Conservation (phyloP, 1,139 yeast genomes). For the Candida dubliniensis region DNA sequence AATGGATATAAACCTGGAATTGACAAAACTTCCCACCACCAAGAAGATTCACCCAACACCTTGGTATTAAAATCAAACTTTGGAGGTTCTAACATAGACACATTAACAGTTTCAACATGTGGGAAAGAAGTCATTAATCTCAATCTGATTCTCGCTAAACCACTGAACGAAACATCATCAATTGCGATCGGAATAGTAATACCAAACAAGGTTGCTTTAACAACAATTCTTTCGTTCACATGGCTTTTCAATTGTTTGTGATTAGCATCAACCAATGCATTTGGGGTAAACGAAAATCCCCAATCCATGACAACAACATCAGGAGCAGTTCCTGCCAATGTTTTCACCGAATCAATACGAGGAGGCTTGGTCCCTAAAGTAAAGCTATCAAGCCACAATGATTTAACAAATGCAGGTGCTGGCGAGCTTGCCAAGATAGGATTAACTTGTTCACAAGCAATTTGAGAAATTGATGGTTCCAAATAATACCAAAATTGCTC, state of each 20-base stretch:
- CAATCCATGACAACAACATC: conserved; percentile 97
- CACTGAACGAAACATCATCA: conserved; percentile 62
- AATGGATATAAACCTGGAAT: conserved; percentile 84
- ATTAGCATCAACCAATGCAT: conserved; percentile 77
- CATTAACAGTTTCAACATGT: conserved; percentile 85
- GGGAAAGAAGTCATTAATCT: conserved; percentile 91
- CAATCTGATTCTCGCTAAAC: conserved; percentile 73
- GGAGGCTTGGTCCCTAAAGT: conserved; percentile 96
- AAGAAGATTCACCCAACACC: conserved; percentile 69
- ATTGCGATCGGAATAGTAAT: conserved; percentile 62
- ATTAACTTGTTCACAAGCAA: conserved; percentile 81
- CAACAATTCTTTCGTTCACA: conserved; percentile 76
- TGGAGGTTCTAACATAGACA: conserved; percentile 83
- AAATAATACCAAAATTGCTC: conserved; percentile 88
- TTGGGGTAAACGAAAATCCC: conserved; percentile 89
- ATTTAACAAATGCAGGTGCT: conserved; percentile 80
- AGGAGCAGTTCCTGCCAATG: conserved; percentile 81
- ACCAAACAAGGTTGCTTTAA: conserved; percentile 69
- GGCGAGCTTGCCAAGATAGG: conserved; percentile 73
- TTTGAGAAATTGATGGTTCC: conserved; percentile 88
- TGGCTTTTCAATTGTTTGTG: conserved; percentile 78
- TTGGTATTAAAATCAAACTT: conserved; percentile 78
- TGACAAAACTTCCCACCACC: conserved; percentile 83
- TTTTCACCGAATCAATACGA: conserved; percentile 83
- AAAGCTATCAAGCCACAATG: conserved; percentile 82